Evolutionary conservation across 2,329 filamentous ascomycete genomes (phyloP).

Genomic region (Trichophyton schoenleinii): DNA sequence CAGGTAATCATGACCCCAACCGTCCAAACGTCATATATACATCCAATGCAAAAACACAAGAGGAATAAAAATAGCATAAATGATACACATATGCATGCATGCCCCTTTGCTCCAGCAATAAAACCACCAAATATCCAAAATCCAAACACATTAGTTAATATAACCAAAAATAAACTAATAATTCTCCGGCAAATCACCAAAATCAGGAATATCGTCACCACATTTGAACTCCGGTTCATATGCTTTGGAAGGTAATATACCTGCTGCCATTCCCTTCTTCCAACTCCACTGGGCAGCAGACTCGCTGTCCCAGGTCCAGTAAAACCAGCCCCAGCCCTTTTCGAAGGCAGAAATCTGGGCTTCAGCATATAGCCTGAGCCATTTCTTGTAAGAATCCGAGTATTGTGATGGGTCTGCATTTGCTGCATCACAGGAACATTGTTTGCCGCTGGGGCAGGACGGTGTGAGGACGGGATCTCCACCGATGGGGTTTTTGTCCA

Average conservation of each 20-base stretch:
- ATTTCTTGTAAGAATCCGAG: conserved; percentile 64
- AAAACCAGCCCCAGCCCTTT: conserved; percentile 92
- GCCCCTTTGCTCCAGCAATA: neutral
- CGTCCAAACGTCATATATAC: too few species aligned
- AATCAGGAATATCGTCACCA: conserved; percentile 35
- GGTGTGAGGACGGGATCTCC: conserved; percentile 49
- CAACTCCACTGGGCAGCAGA: conserved; percentile 72
- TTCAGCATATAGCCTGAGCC: conserved; percentile 79
- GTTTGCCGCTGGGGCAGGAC: conserved; percentile 48
- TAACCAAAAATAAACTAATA: conserved; percentile 21
- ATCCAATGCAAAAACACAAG: too few species aligned
- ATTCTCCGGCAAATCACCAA: conserved; percentile 31
- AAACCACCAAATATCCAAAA: neutral
- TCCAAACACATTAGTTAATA: neutral
- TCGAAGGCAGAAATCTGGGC: conserved; percentile 95
- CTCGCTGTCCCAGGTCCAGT: conserved; percentile 98
- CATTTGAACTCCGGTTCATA: conserved; percentile 61
- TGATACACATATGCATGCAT: neutral
- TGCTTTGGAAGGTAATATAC: conserved; percentile 65
- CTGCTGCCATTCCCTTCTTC: conserved; percentile 58
- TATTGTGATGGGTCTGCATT: conserved; percentile 62
- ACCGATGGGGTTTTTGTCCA: conserved; percentile 47
- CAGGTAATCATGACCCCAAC: too few species aligned
- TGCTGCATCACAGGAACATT: conserved; percentile 61
- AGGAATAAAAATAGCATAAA: neutral